Evolutionary conservation across 495 filamentous ascomycete genomes (phyloP), one percentile per base, ranked within the genome.

Genomic region (Penicillium crystallinum): DNA sequence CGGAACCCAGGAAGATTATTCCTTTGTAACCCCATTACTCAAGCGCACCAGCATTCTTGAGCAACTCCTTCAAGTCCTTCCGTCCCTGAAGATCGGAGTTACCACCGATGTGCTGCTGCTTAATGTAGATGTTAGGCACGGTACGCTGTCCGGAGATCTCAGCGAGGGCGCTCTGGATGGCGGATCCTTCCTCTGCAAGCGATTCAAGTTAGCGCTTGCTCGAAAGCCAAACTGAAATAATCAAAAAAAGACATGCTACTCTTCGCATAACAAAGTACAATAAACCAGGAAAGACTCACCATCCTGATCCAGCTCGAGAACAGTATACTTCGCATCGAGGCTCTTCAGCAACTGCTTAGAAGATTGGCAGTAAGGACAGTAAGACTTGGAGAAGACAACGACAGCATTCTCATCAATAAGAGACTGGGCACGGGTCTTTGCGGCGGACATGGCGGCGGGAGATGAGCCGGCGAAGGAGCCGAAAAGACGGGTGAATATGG

Each of bases 91-190:
- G 70, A 62, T 97, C 95, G 6, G 90, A 96, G 81, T 97, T 97
- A 43, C 93, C 93, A 34, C 93, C 92, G 66, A 99, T 93, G 72
- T 97, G 93, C 70, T 90, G 69, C 77, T 91, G 68, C 57, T 71
- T 70, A 74, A 99, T 97, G 77, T 85, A 99, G 74, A 97, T 88
- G 74, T 96, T 97, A 48, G 93, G 93, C 7, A 99, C 93, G 54
- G 86, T 91, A 60, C 82, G 74, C 78, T 99, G 95, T 60, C 74
- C 71, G 36, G 83, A 88, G 56, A 97, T 83, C 61, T 95, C 84
- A 33, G 73, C 58, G 52, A 99, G 86, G 15, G 92, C 91, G 53
- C 77, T 71, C 73, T 99, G 93, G 68, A 99, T 82, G 6, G 77
- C 92, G 46, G 70, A 56, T 51, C 93, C 92, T 69, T 97, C 91